These are phyloP conservation scores for Colletotrichum sp. DNA, from an alignment of 2,329 filamentous ascomycete genomes.

Conservation along the genomic window DNA sequence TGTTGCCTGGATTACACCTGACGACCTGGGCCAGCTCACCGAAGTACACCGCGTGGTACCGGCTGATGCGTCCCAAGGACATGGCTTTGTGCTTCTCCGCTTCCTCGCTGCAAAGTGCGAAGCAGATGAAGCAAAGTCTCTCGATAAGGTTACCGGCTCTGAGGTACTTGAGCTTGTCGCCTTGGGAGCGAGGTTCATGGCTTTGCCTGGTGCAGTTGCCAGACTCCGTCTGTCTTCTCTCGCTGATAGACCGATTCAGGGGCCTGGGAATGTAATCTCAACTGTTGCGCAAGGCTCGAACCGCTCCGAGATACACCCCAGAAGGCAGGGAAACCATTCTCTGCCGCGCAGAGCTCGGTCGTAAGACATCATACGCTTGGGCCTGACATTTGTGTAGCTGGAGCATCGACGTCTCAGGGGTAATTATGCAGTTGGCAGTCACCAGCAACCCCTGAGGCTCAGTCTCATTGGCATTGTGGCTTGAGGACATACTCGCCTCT, in stretches of 20 bases:
- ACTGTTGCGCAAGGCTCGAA: rapidly evolving
- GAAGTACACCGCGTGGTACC: background rate
- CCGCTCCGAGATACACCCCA: rapidly evolving
- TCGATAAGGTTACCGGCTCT: background rate
- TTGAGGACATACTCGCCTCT: background rate
- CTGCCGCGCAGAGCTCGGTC: background rate
- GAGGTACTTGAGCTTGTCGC: background rate
- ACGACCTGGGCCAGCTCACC: background rate
- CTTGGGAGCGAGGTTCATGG: background rate
- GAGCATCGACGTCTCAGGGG: too few species aligned
- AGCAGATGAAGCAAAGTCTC: background rate
- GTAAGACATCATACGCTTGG: background rate
- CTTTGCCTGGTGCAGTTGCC: background rate
- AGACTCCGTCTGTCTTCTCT: background rate
- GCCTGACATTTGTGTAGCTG: rapidly evolving
- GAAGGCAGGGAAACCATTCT: background rate
- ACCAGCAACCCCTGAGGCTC: background rate
- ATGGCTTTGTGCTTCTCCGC: background rate
- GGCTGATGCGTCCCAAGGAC: background rate
- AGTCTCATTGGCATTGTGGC: background rate
- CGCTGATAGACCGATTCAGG: rapidly evolving
- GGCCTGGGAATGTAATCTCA: rapidly evolving
- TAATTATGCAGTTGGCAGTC: too few species aligned
- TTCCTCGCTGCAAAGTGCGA: rapidly evolving
- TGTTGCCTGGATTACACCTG: background rate